These are phyloP conservation scores for Microstegium vimineum DNA, from an alignment of 176 grass and related monocot genomes.

Conservation along the genomic window DNA sequence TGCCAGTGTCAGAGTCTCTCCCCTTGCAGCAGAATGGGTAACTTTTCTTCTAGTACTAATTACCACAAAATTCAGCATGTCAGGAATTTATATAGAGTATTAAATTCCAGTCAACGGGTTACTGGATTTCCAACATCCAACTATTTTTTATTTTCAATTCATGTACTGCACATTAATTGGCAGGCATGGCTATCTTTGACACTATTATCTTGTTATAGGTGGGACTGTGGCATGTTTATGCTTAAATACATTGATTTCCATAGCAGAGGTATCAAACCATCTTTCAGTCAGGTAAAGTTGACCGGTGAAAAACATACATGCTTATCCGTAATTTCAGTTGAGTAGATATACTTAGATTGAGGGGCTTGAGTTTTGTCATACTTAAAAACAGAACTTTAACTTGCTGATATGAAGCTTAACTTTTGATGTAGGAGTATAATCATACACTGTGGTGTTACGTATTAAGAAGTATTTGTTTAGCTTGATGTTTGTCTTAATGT, in stretches of 20 bases:
- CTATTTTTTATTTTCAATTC: constrained; percentile 8
- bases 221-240: constrained; percentile 94
- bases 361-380: background rate
- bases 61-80: constrained; percentile 7
- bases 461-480: background rate
- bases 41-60: background rate
- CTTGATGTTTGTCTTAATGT: constrained; percentile 18
- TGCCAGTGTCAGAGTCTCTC: constrained; percentile 17
- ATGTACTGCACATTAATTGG: no score
- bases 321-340: background rate
- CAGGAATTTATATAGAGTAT: background rate
- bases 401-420: constrained; percentile 1
- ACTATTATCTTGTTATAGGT: constrained; percentile 41
- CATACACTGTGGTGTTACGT: background rate
- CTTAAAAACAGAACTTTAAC: constrained; percentile 1
- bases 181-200: no score
- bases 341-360: constrained; percentile 1
- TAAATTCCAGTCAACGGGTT: constrained; percentile 1
- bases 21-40: constrained; percentile 67
- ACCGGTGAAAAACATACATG: background rate
- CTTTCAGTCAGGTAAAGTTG: constrained; percentile 58
- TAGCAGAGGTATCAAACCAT: constrained; percentile 56
- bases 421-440: background rate
- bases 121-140: constrained; percentile 3
- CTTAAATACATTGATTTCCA: constrained; percentile 79